Percentiles rank a stretch among this genome's conserved stretches.
phyloP scores from a whole-genome alignment of 1,139 yeast genomes.

The Diutina pseudorugosa region DNA sequence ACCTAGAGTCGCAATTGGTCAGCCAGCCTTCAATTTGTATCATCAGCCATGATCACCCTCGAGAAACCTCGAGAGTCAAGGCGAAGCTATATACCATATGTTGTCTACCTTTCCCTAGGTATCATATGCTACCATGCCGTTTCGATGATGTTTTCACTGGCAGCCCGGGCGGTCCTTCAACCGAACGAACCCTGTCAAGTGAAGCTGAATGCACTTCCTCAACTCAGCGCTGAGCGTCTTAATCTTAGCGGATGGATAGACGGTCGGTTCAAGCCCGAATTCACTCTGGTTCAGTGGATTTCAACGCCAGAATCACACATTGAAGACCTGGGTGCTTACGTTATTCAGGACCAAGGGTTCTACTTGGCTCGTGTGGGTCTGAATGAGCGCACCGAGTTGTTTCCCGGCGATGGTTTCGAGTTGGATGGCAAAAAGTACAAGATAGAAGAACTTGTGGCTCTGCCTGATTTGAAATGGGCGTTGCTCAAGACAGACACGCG shows the following conservation, averaged over 20 bases:
- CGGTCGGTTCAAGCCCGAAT: slow-evolving; percentile 37
- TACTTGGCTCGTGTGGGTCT: slow-evolving; percentile 26
- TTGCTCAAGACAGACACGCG: slow-evolving; percentile 41
- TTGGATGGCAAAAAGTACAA: slow-evolving; percentile 26
- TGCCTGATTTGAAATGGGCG: slow-evolving; percentile 51
- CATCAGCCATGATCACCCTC: not conserved
- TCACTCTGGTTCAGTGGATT: slow-evolving; percentile 56
- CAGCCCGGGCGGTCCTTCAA: not conserved
- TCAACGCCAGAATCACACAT: slow-evolving; percentile 30
- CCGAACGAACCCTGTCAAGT: not conserved
- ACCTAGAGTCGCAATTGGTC: not conserved
- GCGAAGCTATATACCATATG: not conserved
- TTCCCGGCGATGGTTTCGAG: slow-evolving; percentile 34
- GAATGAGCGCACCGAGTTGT: slow-evolving; percentile 30
- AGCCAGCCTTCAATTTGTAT: not conserved
- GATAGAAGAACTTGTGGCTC: slow-evolving; percentile 44
- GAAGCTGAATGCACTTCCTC: not conserved
- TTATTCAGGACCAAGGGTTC: slow-evolving; percentile 19
- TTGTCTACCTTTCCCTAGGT: not conserved
- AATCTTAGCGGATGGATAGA: slow-evolving; percentile 28
- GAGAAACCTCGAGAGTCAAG: not conserved
- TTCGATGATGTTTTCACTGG: not conserved
- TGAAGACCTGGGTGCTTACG: slow-evolving; percentile 45
- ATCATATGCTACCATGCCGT: not conserved
- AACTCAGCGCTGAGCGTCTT: slow-evolving; percentile 7